Percentiles rank a stretch among this genome's conserved stretches.
Conservation (phyloP, 2,329 filamentous ascomycete genomes). For the Colletotrichum melonis region DNA sequence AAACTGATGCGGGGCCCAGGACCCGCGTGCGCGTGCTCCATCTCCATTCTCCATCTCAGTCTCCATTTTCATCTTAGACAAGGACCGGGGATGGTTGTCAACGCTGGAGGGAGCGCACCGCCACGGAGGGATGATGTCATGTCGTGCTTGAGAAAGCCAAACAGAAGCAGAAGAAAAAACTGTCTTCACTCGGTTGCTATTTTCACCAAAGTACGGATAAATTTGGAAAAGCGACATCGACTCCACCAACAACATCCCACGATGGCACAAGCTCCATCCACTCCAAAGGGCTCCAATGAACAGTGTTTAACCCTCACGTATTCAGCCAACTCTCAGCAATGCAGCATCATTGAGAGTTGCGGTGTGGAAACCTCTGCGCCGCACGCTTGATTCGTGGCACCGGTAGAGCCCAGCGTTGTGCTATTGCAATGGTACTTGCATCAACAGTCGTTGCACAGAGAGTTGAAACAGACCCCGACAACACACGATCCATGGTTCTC, state of each 20-base stretch:
- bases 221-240: conserved; percentile 1
- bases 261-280: not conserved
- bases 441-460: not conserved
- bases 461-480: conserved; percentile 25
- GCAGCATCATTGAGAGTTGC: not conserved
- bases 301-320: not conserved
- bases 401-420: not conserved
- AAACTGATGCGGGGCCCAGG: not conserved
- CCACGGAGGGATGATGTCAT: conserved; percentile 34
- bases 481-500: conserved; percentile 1
- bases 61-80: conserved; percentile 8
- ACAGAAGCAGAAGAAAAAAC: not conserved
- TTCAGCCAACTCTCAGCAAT: not conserved
- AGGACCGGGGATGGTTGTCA: conserved; percentile 22
- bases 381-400: conserved; percentile 8
- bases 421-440: not conserved
- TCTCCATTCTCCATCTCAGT: not conserved
- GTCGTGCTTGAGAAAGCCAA: not conserved
- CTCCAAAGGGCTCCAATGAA: not conserved
- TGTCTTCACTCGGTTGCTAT: not conserved
- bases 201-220: conserved; percentile 12
- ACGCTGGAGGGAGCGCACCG: conserved; percentile 20
- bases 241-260: conserved; percentile 27
- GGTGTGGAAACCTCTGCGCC: conserved; percentile 1
- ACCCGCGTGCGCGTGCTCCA: not conserved